Conservation (phyloP, 257 asterid species). For the Solanum paucissectum region DNA sequence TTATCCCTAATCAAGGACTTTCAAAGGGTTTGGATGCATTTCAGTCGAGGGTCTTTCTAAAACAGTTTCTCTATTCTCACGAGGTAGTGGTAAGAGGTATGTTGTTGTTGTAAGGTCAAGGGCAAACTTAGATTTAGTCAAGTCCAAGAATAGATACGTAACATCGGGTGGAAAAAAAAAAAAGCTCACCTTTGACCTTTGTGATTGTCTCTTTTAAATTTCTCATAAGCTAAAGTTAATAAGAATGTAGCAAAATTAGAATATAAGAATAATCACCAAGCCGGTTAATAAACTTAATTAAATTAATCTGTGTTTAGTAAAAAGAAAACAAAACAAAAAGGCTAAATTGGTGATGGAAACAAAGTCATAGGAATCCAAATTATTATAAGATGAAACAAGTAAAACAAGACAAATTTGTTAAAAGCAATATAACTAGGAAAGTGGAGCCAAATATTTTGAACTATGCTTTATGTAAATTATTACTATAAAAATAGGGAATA, state of each 20-base stretch:
- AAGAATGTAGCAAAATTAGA: not conserved
- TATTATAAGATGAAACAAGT: slow-evolving; percentile 2
- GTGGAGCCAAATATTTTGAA: not conserved
- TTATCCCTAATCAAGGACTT: no score
- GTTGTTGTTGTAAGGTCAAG: not conserved
- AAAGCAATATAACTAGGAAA: not conserved
- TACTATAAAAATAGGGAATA: not conserved
- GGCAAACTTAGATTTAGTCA: not conserved
- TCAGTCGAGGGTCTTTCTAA: accelerated
- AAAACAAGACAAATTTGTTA: slow-evolving; percentile 5
- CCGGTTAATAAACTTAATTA: not conserved
- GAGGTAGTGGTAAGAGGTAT: accelerated
- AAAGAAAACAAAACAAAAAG: not conserved
- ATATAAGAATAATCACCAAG: not conserved
- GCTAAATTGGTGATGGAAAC: not conserved
- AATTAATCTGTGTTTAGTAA: not conserved
- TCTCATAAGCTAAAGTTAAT: not conserved
- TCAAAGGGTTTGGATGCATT: no score
- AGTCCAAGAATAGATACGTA: not conserved
- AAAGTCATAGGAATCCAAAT: slow-evolving; percentile 8
- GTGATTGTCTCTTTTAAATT: not conserved
- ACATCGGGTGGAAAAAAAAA: not conserved
- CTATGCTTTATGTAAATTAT: not conserved
- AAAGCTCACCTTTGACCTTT: not conserved
- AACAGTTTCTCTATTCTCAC: accelerated